Evolutionary conservation across 1,284 basidiomycete genomes (phyloP).

Genomic region (Gomphus bonarii): DNA sequence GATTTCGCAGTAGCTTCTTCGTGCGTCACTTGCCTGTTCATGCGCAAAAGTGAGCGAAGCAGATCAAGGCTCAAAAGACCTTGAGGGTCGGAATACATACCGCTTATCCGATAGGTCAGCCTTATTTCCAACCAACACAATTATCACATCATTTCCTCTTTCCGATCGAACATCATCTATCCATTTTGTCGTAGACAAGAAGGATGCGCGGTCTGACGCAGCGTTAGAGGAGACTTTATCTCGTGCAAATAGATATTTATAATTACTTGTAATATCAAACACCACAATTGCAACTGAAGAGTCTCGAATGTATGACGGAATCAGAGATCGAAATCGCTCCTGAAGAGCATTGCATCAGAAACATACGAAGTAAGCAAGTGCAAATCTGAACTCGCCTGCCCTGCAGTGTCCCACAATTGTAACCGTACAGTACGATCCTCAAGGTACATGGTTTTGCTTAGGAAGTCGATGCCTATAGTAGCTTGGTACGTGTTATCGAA

Average conservation of each 20-base stretch:
- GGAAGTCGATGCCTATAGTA: conserved; percentile 98
- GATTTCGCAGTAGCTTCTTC: conserved; percentile 94
- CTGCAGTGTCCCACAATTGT: conserved; percentile 98
- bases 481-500: conserved; percentile 99
- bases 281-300: conserved; percentile 98
- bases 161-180: conserved; percentile 99
- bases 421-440: conserved; percentile 97
- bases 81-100: conserved; percentile 31
- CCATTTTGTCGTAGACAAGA: conserved; percentile 97
- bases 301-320: conserved; percentile 98
- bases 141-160: conserved; percentile 96
- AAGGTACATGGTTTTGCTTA: conserved; percentile 99
- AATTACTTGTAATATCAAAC: conserved; percentile 96
- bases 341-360: conserved; percentile 22
- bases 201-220: conserved; percentile 80
- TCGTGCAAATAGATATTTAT: background rate
- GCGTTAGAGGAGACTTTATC: background rate
- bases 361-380: background rate
- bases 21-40: conserved; percentile 86
- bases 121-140: conserved; percentile 98
- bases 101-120: conserved; percentile 93
- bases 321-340: conserved; percentile 97
- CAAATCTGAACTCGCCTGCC: conserved; percentile 55
- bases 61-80: conserved; percentile 16
- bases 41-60: conserved; percentile 6